phyloP scores from a whole-genome alignment of 139 green algal species.

The Astrephomene gubernaculifera region DNA sequence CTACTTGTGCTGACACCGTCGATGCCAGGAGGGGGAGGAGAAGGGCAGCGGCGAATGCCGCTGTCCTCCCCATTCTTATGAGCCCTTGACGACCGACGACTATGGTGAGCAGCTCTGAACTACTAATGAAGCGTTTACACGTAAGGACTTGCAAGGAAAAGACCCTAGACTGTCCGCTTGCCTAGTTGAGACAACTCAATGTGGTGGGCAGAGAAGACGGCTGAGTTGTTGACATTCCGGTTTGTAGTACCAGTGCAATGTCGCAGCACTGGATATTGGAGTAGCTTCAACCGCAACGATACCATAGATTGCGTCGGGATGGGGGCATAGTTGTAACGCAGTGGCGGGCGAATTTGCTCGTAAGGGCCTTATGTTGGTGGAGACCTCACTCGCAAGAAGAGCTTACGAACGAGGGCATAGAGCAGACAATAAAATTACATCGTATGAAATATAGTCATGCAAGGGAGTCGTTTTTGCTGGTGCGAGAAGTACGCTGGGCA shows the following conservation, averaged over 20 bases:
- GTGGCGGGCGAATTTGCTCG: background rate
- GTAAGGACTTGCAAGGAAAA: too few species aligned
- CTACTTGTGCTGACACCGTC: background rate
- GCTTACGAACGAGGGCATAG: too few species aligned
- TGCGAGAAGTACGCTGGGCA: too few species aligned
- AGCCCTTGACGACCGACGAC: background rate
- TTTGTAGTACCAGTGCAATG: slow-evolving; percentile 24
- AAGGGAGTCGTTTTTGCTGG: too few species aligned
- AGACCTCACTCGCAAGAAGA: background rate
- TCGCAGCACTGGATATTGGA: background rate
- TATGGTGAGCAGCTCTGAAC: background rate
- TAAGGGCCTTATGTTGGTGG: slow-evolving; percentile 17
- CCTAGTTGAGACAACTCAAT: too few species aligned
- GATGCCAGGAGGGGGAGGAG: slow-evolving; percentile 17
- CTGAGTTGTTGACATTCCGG: too few species aligned
- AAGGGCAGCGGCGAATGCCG: slow-evolving; percentile 21
- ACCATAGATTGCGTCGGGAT: background rate
- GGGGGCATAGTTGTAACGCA: background rate
- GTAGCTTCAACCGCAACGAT: background rate
- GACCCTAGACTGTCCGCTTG: too few species aligned
- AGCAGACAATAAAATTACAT: too few species aligned
- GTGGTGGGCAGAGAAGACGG: too few species aligned
- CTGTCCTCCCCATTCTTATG: slow-evolving; percentile 17
- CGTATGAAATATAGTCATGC: too few species aligned
- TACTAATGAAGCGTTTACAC: too few species aligned